phyloP scores from a whole-genome alignment of 352 stramenopile species.

The Pythium chondricola region DNA sequence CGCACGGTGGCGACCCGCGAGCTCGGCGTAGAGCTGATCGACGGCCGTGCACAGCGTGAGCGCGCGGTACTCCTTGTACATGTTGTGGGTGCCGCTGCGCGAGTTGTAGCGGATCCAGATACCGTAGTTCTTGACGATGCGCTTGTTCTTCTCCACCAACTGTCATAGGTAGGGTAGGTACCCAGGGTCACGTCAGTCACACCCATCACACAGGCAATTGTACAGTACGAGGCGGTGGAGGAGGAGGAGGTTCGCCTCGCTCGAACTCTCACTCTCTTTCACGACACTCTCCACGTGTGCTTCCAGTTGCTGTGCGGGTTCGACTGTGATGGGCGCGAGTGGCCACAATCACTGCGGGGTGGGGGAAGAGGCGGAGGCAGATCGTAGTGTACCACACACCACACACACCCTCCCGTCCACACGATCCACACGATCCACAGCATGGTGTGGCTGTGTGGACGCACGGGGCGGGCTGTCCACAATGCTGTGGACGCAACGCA shows the following conservation, averaged over 20 bases:
- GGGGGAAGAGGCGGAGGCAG: background rate
- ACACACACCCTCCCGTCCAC: background rate
- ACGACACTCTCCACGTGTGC: too few species aligned
- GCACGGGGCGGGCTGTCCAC: too few species aligned
- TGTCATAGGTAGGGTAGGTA: constrained; percentile 21
- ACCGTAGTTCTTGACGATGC: constrained; percentile 99
- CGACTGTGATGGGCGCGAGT: background rate
- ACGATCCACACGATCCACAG: too few species aligned
- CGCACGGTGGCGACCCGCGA: constrained; percentile 96
- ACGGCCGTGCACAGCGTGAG: constrained; percentile 96
- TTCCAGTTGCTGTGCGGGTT: too few species aligned
- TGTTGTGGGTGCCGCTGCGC: constrained; percentile 99
- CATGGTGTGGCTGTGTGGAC: too few species aligned
- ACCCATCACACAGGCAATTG: too few species aligned
- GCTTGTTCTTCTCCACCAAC: constrained; percentile 97
- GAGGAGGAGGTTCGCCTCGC: too few species aligned
- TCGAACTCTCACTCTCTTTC: too few species aligned
- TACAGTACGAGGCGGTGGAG: too few species aligned
- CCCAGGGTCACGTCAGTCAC: background rate
- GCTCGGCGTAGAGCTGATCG: constrained; percentile 98
- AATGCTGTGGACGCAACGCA: too few species aligned
- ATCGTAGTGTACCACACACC: background rate
- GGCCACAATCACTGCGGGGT: too few species aligned
- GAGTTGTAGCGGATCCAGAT: constrained; percentile 99
- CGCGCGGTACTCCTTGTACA: constrained; percentile 99